Evolutionary conservation across 306 rosid species (phyloP), one percentile per base, ranked within the genome.

Genomic region (Clitoria ternatea): DNA sequence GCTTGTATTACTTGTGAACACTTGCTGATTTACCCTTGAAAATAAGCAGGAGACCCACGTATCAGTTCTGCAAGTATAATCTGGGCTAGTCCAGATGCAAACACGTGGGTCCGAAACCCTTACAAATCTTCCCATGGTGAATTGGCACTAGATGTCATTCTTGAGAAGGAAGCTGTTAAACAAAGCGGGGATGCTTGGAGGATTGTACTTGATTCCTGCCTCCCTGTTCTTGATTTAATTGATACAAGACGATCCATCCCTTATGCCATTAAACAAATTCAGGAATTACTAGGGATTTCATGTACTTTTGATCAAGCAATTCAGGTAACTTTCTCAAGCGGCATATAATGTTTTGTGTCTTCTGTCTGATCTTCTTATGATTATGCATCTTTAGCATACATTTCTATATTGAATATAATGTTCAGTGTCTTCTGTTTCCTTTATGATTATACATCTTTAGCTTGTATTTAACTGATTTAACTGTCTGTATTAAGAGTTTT

Each of bases 171-270:
- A 1, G 89, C 80, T 7, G 80, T 91, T 23, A 94, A 91, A 69
- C 85, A 80, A 81, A 89, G 85, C 50, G 99, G 99, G 35, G 99
- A 94, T 83, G 96, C 99, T 20, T 94, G 99, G 99, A 94, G 99
- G 80, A 83, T 80, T 67, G 85, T 91, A 10, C 80, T 89, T 1
- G 97, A 94, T 65, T 90, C 87, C 3, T 94, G 99, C 80, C 95
- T 94, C 71, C 92, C 97, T 6, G 91, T 94, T 37, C 85, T 94
- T 47, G 97, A 91, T 77, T 76, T 94, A 80, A 87, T 94, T 80
- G 97, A 94, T 72, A 87, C 91, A 23, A 81, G 85, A n/a, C 95
- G 97, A 26, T 91, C 97, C 10, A 78, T 86, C 20, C 97, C 99
- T 14, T 91, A 90, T 48, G 90, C 96, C 12, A 83, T 91, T 12